Conservation (phyloP, 1,284 basidiomycete genomes). For the Exsudoporus floridanus region DNA sequence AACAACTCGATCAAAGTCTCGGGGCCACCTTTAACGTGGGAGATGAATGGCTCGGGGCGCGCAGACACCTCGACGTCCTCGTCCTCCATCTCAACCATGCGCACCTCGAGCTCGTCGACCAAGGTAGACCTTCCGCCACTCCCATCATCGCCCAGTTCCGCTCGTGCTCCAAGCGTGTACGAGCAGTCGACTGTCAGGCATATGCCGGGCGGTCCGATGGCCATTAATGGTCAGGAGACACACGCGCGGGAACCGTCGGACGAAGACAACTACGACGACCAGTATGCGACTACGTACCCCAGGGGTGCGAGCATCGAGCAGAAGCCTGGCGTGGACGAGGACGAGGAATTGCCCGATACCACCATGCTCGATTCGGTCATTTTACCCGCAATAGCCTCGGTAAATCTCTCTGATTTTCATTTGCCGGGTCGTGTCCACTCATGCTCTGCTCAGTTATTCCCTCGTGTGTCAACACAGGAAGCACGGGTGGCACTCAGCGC, state of each 20-base stretch:
- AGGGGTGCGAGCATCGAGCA: slow-evolving; percentile 32
- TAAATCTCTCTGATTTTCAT: slow-evolving; percentile 40
- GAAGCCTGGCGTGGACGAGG: slow-evolving; percentile 44
- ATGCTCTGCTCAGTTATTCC: slow-evolving; percentile 64
- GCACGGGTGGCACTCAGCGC: slow-evolving; percentile 81
- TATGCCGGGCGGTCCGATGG: slow-evolving; percentile 34
- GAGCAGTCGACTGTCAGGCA: slow-evolving; percentile 70
- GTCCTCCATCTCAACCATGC: slow-evolving; percentile 33
- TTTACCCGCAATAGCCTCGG: slow-evolving; percentile 87
- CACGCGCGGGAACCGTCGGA: slow-evolving; percentile 52
- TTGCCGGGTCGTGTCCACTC: slow-evolving; percentile 8
- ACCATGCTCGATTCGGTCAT: slow-evolving; percentile 95
- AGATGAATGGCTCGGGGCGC: slow-evolving; percentile 61
- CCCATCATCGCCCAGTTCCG: slow-evolving; percentile 24
- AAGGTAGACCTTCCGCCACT: slow-evolving; percentile 61
- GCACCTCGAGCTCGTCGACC: slow-evolving; percentile 38
- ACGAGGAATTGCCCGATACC: slow-evolving; percentile 76
- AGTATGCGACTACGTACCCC: slow-evolving; percentile 33
- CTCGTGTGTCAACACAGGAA: slow-evolving; percentile 84
- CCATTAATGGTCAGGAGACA: slow-evolving; percentile 16
- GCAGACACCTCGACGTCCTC: slow-evolving; percentile 39
- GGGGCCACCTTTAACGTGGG: slow-evolving; percentile 73
- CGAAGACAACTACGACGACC: slow-evolving; percentile 67
- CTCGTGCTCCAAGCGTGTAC: slow-evolving; percentile 44
- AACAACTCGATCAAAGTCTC: slow-evolving; percentile 56